Conservation (phyloP, 225 moss, liverwort and hornwort genomes). For the Takakia lepidozioides region DNA sequence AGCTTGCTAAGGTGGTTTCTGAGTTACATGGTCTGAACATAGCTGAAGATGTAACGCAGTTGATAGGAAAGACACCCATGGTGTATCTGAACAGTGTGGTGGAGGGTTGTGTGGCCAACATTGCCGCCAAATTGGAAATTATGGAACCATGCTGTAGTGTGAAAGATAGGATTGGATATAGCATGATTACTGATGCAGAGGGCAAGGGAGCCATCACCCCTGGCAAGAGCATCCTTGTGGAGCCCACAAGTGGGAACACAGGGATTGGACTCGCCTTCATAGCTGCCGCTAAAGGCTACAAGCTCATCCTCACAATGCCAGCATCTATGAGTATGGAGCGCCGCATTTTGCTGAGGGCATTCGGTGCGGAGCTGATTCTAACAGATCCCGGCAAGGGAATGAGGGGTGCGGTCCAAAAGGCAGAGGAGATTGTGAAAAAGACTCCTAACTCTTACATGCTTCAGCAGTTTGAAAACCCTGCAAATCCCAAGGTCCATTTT, state of each 20-base stretch:
- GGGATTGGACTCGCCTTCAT: conserved; percentile 98
- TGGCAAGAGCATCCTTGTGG: conserved; percentile 95
- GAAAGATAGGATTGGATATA: conserved; percentile 95
- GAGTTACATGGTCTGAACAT: no score
- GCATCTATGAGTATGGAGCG: conserved; percentile 99
- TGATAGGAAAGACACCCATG: conserved; percentile 98
- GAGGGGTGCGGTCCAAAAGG: conserved; percentile 98
- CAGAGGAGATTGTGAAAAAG: conserved; percentile 87
- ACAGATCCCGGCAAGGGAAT: conserved; percentile 98
- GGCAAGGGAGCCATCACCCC: conserved; percentile 73
- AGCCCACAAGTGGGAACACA: conserved; percentile 98
- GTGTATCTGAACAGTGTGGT: conserved; percentile 85
- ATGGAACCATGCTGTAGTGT: conserved; percentile 99
- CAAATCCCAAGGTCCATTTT: conserved; percentile 99
- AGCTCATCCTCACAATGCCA: conserved; percentile 98
- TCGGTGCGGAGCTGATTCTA: conserved; percentile 88
- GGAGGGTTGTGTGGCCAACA: conserved; percentile 74
- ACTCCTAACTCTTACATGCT: conserved; percentile 93
- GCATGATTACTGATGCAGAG: conserved; percentile 96
- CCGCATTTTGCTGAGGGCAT: conserved; percentile 88
- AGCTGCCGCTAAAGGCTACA: conserved; percentile 94
- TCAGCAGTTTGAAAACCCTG: conserved; percentile 97
- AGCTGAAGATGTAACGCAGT: conserved; percentile 49
- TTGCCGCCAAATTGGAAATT: conserved; percentile 94
- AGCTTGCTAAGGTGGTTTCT: no score